Conservation (phyloP, 768 basidiomycete species). For the Kwoniella newhampshirensis region DNA sequence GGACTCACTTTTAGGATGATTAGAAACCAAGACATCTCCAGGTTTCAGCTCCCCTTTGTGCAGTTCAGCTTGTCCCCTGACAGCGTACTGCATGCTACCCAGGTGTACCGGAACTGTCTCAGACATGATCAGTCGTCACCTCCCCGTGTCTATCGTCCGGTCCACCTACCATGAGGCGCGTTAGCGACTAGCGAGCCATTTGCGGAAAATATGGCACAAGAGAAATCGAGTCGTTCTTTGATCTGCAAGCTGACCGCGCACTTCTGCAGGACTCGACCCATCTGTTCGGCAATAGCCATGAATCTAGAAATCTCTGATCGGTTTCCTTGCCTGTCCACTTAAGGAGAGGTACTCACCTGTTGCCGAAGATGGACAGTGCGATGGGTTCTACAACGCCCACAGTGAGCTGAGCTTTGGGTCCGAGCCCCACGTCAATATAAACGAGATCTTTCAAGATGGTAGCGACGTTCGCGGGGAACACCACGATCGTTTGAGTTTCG, state of each 20-base stretch:
- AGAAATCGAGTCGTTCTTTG: constrained; percentile 88
- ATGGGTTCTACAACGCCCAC: constrained; percentile 29
- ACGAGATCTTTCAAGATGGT: constrained; percentile 31
- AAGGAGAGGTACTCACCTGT: constrained; percentile 46
- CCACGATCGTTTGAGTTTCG: constrained; percentile 88
- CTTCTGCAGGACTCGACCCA: constrained; percentile 86
- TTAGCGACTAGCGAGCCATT: constrained; percentile 92
- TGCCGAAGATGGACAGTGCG: constrained; percentile 83
- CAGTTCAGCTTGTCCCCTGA: constrained; percentile 29
- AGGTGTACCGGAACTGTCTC: constrained; percentile 29
- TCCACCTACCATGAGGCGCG: constrained; percentile 58
- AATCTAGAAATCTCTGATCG: constrained; percentile 60
- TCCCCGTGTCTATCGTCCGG: too few relatives aligned
- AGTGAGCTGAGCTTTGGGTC: constrained; percentile 5
- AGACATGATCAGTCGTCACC: too few relatives aligned
- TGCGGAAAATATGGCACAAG: constrained; percentile 86
- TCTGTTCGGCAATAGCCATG: constrained; percentile 89
- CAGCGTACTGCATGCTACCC: constrained; percentile 36
- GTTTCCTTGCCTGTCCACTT: too few relatives aligned
- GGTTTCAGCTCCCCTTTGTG: constrained; percentile 58
- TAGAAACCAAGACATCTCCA: constrained; percentile 91
- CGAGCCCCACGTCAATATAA: constrained; percentile 35
- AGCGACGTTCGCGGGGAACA: constrained; percentile 60
- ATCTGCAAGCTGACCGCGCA: constrained; percentile 92
- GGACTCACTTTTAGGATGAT: constrained; percentile 26